A percentile compares a stretch with the other conserved stretches of the same genome.
Conservation (phyloP, 1,284 basidiomycete species). For the Cryptococcus sp. region DNA sequence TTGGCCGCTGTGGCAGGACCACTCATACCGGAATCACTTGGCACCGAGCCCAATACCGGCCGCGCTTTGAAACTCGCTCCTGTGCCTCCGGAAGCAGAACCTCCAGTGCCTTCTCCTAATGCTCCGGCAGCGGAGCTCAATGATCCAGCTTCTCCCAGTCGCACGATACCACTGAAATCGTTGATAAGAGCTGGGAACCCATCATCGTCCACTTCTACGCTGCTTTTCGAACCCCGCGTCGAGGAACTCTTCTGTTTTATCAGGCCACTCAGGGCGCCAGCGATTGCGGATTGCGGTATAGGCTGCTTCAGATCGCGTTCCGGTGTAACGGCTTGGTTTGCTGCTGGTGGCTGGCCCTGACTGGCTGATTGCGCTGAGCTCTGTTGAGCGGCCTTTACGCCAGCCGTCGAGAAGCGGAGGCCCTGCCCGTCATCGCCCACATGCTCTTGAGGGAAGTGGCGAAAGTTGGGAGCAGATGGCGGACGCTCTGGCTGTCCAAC, state of each 20-base stretch:
- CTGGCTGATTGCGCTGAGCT: neutral
- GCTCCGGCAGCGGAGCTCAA: conserved; percentile 4
- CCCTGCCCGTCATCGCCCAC: conserved; percentile 5
- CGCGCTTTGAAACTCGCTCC: neutral
- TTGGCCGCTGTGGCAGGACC: conserved; percentile 13
- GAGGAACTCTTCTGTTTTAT: conserved; percentile 2
- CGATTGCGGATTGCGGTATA: conserved; percentile 11
- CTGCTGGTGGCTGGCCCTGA: neutral
- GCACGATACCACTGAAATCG: conserved; percentile 41
- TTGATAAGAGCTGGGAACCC: conserved; percentile 29
- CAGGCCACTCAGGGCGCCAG: conserved; percentile 12
- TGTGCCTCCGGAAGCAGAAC: conserved; percentile 3
- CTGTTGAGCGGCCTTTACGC: neutral
- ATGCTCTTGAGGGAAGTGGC: conserved; percentile 17
- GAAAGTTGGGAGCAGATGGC: conserved; percentile 24
- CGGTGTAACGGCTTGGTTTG: neutral
- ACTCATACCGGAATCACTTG: neutral
- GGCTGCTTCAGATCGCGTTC: conserved; percentile 15
- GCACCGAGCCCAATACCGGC: neutral
- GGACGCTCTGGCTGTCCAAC: conserved; percentile 29
- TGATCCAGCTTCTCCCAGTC: conserved; percentile 33
- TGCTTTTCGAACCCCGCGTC: conserved; percentile 10
- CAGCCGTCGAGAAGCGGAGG: conserved; percentile 11
- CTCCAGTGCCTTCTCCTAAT: conserved; percentile 6
- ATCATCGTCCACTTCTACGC: conserved; percentile 31